Conservation (phyloP, 2,329 filamentous ascomycete genomes). For the Hymenoscyphus linearis region DNA sequence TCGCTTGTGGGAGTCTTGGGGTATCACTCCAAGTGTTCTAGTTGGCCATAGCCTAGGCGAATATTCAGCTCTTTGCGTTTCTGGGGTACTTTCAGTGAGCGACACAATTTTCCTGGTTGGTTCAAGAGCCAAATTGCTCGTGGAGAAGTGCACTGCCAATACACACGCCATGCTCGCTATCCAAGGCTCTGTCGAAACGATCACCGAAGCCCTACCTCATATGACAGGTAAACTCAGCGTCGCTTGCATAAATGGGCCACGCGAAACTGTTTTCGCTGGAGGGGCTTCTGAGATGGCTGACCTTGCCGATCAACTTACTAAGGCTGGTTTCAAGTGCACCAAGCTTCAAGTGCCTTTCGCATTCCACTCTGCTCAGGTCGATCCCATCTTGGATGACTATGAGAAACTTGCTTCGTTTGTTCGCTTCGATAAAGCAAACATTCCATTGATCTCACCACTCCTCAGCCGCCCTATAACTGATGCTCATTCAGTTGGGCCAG, state of each 20-base stretch:
- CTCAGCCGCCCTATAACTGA: conserved; percentile 54
- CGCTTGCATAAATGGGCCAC: conserved; percentile 71
- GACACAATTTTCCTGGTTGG: conserved; percentile 70
- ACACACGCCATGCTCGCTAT: conserved; percentile 64
- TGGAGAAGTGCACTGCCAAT: conserved; percentile 57
- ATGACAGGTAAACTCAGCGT: conserved; percentile 42
- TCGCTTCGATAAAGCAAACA: conserved; percentile 47
- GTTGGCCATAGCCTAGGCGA: conserved; percentile 64
- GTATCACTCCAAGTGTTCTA: conserved; percentile 49
- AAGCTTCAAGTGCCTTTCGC: conserved; percentile 62
- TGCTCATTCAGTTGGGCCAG: conserved; percentile 49
- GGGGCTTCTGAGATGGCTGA: conserved; percentile 49
- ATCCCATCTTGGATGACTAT: conserved; percentile 57
- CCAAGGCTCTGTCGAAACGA: conserved; percentile 33
- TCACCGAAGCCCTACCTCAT: conserved; percentile 46
- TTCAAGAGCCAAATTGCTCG: conserved; percentile 57
- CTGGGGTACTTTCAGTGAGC: conserved; percentile 65
- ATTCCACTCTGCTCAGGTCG: conserved; percentile 62
- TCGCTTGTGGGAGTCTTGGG: conserved; percentile 50
- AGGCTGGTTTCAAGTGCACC: conserved; percentile 53
- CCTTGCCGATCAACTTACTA: conserved; percentile 43
- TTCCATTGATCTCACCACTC: conserved; percentile 65
- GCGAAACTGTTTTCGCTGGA: conserved; percentile 68
- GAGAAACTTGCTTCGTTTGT: conserved; percentile 48
- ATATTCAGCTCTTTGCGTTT: conserved; percentile 65